phyloP scores from a whole-genome alignment of 139 green algal species.

The Mesotaenium endlicherianum region DNA sequence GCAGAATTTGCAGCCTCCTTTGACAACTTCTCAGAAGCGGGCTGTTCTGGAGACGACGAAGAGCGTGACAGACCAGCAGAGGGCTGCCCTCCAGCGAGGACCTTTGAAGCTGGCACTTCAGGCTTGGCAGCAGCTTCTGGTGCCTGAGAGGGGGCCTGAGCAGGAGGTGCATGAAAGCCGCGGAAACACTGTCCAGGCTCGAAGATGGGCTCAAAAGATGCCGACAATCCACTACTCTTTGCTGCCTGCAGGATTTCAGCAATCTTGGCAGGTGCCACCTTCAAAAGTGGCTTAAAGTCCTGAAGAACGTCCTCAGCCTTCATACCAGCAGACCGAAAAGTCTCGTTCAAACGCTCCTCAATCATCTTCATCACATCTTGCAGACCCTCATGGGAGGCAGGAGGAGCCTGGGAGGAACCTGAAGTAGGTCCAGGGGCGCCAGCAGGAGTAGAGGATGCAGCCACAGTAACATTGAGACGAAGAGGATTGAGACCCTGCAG shows the following conservation, averaged over 20 bases:
- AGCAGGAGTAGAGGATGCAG: neutral
- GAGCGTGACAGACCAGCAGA: too few relatives aligned
- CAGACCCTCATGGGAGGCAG: neutral
- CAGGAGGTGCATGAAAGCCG: too few relatives aligned
- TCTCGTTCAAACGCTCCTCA: slow-evolving; percentile 6
- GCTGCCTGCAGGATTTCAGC: slow-evolving; percentile 3
- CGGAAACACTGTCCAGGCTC: too few relatives aligned
- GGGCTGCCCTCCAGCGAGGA: too few relatives aligned
- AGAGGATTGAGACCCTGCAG: slow-evolving; percentile 43
- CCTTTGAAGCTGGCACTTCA: too few relatives aligned
- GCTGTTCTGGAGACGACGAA: too few relatives aligned
- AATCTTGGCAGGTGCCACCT: slow-evolving; percentile 10
- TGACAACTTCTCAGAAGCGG: neutral
- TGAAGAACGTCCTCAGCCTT: neutral
- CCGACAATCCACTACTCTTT: neutral
- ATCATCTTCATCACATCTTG: neutral
- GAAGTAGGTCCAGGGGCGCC: neutral
- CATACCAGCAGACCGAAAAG: neutral
- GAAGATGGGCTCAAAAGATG: slow-evolving; percentile 16
- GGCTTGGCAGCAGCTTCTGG: too few relatives aligned
- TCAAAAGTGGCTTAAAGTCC: neutral
- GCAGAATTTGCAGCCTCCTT: neutral
- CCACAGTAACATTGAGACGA: slow-evolving; percentile 7
- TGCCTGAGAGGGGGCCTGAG: too few relatives aligned
- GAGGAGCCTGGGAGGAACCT: neutral